Evolutionary conservation across 768 basidiomycete species (phyloP).

Genomic region (Leccinum aurantiacum): DNA sequence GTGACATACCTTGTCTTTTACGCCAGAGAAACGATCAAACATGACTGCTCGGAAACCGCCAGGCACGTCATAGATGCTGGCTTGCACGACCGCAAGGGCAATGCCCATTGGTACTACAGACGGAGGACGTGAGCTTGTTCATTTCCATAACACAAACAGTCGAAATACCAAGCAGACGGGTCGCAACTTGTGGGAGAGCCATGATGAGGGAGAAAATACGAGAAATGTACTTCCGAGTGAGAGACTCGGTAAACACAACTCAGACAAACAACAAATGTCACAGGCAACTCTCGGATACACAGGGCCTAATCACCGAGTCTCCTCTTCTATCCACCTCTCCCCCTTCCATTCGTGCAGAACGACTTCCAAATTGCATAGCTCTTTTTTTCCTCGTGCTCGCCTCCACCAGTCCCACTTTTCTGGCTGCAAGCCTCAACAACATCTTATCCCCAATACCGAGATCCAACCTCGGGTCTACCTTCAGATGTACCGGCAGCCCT

Average conservation of each 20-base stretch:
- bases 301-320: constrained; percentile 35
- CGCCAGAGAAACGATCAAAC: constrained; percentile 96
- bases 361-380: constrained; percentile 97
- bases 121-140: constrained; percentile 11
- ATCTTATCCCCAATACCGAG: constrained; percentile 90
- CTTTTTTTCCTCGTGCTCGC: constrained; percentile 81
- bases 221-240: neutral
- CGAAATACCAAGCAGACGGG: constrained; percentile 49
- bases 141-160: neutral
- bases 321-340: constrained; percentile 55
- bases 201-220: constrained; percentile 31
- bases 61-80: constrained; percentile 74
- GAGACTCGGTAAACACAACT: constrained; percentile 23
- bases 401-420: constrained; percentile 69
- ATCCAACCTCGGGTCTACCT: constrained; percentile 73
- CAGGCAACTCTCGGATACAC: neutral
- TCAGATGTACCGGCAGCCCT: constrained; percentile 73
- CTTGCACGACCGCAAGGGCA: constrained; percentile 43
- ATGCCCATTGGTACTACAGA: constrained; percentile 38
- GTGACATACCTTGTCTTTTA: constrained; percentile 66
- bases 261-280: constrained; percentile 19
- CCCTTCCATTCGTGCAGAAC: constrained; percentile 78
- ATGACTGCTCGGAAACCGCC: constrained; percentile 94
- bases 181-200: constrained; percentile 51
- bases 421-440: constrained; percentile 70